phyloP scores from a whole-genome alignment of 306 rosid species.

The Casuarina cunninghamiana region DNA sequence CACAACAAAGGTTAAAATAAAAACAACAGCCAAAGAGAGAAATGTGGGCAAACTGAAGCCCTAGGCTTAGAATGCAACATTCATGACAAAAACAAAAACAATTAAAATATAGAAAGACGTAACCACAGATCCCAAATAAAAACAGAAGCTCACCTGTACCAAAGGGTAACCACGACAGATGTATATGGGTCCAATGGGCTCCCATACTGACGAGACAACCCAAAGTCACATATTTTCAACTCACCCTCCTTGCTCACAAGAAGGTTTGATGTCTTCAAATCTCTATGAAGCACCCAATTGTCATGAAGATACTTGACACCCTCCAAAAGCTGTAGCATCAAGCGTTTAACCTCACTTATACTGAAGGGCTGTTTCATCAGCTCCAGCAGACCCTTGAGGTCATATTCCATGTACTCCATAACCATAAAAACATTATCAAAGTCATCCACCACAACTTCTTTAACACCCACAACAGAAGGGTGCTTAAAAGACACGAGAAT shows the following conservation, averaged over 20 bases:
- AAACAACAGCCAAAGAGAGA: neutral
- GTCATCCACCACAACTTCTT: slow-evolving; percentile 83
- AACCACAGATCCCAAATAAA: neutral
- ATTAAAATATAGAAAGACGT: neutral
- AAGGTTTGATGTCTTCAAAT: slow-evolving; percentile 86
- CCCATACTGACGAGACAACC: slow-evolving; percentile 90
- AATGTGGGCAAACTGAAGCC: neutral
- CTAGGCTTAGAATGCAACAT: neutral
- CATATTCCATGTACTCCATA: slow-evolving; percentile 92
- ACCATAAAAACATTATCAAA: slow-evolving; percentile 82
- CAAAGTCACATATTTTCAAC: slow-evolving; percentile 91
- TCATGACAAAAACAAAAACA: neutral
- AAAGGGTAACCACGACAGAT: slow-evolving; percentile 81
- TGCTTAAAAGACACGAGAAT: slow-evolving; percentile 81
- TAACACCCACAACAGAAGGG: slow-evolving; percentile 80
- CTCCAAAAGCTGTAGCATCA: slow-evolving; percentile 72
- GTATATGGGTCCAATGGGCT: slow-evolving; percentile 86
- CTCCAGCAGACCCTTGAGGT: slow-evolving; percentile 69
- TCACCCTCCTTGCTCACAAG: slow-evolving; percentile 73
- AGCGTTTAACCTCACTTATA: slow-evolving; percentile 70
- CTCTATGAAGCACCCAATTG: slow-evolving; percentile 95
- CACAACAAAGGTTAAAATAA: neutral
- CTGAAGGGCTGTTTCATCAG: slow-evolving; percentile 66
- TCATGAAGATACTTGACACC: slow-evolving; percentile 91
- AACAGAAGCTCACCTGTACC: slow-evolving; percentile 74